Percentiles rank a stretch among this genome's conserved stretches.
phyloP scores from a whole-genome alignment of 495 filamentous ascomycete genomes.

The Neohortaea acidophila region DNA sequence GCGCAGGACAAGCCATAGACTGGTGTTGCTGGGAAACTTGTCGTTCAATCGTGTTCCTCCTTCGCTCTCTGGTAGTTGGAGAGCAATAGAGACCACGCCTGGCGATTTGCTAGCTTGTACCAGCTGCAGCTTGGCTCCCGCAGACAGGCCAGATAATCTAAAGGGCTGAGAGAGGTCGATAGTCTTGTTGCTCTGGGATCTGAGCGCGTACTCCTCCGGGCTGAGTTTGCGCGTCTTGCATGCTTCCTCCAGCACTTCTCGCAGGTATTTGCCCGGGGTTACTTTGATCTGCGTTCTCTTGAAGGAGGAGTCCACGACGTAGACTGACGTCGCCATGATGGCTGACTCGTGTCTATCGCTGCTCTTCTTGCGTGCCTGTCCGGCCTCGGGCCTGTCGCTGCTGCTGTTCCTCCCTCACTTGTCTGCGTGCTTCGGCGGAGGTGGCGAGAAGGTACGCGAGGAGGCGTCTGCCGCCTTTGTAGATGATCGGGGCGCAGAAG shows the following conservation, averaged over 20 bases:
- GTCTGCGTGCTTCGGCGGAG: neutral
- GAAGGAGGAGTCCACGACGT: constrained; percentile 66
- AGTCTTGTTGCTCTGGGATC: constrained; percentile 72
- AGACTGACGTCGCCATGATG: constrained; percentile 74
- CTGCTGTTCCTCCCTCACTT: neutral
- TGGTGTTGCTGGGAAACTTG: constrained; percentile 70
- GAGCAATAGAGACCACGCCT: constrained; percentile 65
- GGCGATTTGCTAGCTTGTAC: constrained; percentile 70
- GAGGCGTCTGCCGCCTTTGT: constrained; percentile 4
- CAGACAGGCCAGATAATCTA: constrained; percentile 69
- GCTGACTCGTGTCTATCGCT: constrained; percentile 2
- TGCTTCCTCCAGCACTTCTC: constrained; percentile 72
- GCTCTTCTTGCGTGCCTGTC: neutral
- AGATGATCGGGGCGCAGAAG: constrained; percentile 11
- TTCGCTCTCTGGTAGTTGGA: constrained; percentile 62
- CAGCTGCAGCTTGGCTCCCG: constrained; percentile 85
- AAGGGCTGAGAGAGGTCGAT: constrained; percentile 72
- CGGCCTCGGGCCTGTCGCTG: neutral
- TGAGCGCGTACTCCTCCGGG: constrained; percentile 61
- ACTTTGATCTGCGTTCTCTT: constrained; percentile 68
- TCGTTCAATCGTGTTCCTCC: constrained; percentile 53
- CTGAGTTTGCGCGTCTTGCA: constrained; percentile 62
- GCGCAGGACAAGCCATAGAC: constrained; percentile 73
- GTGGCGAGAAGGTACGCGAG: neutral
- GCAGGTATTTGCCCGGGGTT: constrained; percentile 58